These are phyloP conservation scores for Bipolaris oryzae DNA, from an alignment of 2,329 filamentous ascomycete species.

Conservation along the genomic window DNA sequence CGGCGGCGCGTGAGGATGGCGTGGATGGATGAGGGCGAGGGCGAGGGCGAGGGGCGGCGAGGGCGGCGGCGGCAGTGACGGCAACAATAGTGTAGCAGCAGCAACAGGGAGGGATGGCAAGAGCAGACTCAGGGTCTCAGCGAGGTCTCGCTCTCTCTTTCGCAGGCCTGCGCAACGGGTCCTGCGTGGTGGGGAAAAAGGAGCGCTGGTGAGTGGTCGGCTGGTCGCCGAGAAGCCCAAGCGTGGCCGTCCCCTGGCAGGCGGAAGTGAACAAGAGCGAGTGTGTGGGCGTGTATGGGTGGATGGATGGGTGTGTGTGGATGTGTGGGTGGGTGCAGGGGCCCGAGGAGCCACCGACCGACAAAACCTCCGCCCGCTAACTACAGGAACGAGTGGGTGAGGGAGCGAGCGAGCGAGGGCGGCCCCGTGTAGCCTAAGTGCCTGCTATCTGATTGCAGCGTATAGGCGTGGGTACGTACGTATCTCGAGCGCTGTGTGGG, in stretches of 20 bases:
- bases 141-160: background rate
- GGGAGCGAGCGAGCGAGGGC: background rate
- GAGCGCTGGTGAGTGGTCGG: constrained; percentile 7
- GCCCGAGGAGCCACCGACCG: constrained; percentile 13
- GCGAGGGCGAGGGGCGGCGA: no score
- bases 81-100: background rate
- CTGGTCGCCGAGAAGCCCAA: constrained; percentile 7
- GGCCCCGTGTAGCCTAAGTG: background rate
- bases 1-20: background rate
- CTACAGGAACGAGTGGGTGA: constrained; percentile 13
- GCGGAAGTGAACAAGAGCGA: background rate
- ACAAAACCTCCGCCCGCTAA: constrained; percentile 6
- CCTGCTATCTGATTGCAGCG: no score
- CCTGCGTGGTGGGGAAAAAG: constrained; percentile 16
- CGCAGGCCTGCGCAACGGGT: background rate
- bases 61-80: background rate
- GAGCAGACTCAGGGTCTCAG: constrained; percentile 6
- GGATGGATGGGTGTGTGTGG: background rate
- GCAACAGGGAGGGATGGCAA: background rate
- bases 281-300: constrained; percentile 7
- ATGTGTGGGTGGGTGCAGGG: constrained; percentile 5
- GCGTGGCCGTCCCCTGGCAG: constrained; percentile 9
- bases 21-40: background rate
- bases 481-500: no score
- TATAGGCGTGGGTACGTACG: no score